Evolutionary conservation across 1,139 yeast species (phyloP), one percentile per base, ranked within the genome.

Genomic region (Yamadazyma diddensiae): DNA sequence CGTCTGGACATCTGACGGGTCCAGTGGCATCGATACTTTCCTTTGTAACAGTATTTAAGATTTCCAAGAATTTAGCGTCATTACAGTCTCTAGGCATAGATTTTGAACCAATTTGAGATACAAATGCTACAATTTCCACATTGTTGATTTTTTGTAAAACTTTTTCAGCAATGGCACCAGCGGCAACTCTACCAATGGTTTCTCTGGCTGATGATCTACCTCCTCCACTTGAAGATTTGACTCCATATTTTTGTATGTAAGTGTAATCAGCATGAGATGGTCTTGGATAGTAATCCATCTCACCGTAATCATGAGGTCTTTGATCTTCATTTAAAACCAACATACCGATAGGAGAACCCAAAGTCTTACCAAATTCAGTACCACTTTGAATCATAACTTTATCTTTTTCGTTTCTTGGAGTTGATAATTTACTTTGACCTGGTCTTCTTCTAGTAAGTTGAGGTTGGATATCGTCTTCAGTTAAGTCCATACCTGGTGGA

Each of bases 241-340:
- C 73, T 23, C 97, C 96, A 64, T 92, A 92, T 62, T 92, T 92
- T 46, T 77, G 73, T 52, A 86, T 72, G 62, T 92, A 92, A 15
- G 98, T 92, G 74, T 75, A 88, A 62, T 92, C 98, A 11, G 98
- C 98, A 62, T 92, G 98, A 28, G 96, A 85, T 16, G 98, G 98
- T 59, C 98, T 79, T 45, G 98, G 98, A 68, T 82, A 92, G 45
- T 83, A 73, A 55, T 90, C 97, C 59, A 95, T 90, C 53, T 90
- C 97, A 18, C 87, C 76, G 69, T 92, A 92, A 61, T 92, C 98
- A 46, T 87, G 79, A 12, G 98, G 98, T 54, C 97, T 78, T 58
- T 92, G 98, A 63, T 92, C 98, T 66, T 92, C 90, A 60, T 92
- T 92, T 53, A 73, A 72, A 15, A 92, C 95, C 41, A 88, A 57